Evolutionary conservation across 345 rosid species (phyloP), one percentile per base, ranked within the genome.

Genomic region (Ailanthus altissimus): DNA sequence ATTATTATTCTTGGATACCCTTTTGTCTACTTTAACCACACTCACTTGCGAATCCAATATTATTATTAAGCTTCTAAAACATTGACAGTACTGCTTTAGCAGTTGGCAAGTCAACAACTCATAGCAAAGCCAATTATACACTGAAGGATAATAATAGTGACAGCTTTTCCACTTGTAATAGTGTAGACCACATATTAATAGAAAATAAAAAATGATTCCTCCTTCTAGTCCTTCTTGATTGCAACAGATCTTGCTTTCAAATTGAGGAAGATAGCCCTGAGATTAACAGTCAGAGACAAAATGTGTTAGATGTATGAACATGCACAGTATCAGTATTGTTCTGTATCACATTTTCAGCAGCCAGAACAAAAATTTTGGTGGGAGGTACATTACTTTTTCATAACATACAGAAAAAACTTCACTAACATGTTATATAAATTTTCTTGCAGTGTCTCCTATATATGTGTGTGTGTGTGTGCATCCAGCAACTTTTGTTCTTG

Each of bases 211-310:
- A 61, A 50, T 38, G n/a, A 21, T 5, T 20, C 23, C 51, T 65
- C 43, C 47, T 4, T 56, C 79, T 91, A 93, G 0, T 86, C 86
- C 67, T 85, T 88, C 87, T 91, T 93, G 68, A 90, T 85, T 53
- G 83, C 77, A 20, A 78, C 86, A 4, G 94, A 85, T 79, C 95
- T 86, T 58, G 98, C 94, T 86, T 91, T 91, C 86, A 94, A 84
- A 70, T 91, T 94, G 78, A 93, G 78, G 83, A 93, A 93, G 81
- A 94, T 93, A 65, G 79, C 87, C 98, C 98, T 94, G 86, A 56
- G 80, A 46, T 47, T 75, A 42, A 12, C 43, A 67, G 54, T 21
- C 68, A 76, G 59, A 74, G 13, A 21, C 10, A n/a, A 26, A 36
- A 7, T 26, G 38, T 16, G 61, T 75, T 69, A 73, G 8, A 21